phyloP scores from a whole-genome alignment of 306 rosid species.

The Oemleria cerasiformis region DNA sequence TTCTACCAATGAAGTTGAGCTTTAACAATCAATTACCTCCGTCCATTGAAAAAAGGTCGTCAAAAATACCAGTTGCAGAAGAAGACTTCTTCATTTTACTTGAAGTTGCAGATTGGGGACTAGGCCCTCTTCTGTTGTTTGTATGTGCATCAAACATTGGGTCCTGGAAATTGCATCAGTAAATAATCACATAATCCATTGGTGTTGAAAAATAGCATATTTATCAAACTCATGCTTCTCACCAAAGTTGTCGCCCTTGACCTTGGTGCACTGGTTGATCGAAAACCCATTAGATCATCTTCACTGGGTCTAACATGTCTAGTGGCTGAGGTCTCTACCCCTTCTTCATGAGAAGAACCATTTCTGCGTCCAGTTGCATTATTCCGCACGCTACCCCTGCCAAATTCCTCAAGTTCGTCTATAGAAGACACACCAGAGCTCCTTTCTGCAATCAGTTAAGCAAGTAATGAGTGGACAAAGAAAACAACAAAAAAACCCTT shows the following conservation, averaged over 20 bases:
- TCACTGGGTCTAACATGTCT: conserved; percentile 34
- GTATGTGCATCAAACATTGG: conserved; percentile 40
- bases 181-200: conserved; percentile 27
- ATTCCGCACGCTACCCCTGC: conserved; percentile 46
- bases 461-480: conserved; percentile 12
- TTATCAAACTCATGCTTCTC: conserved; percentile 23
- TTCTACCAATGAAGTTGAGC: conserved; percentile 13
- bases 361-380: conserved; percentile 38
- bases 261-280: conserved; percentile 81
- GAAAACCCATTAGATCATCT: conserved; percentile 56
- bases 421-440: conserved; percentile 47
- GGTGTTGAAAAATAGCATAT: conserved; percentile 16
- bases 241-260: conserved; percentile 65
- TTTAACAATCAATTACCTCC: conserved; percentile 55
- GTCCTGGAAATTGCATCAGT: conserved; percentile 49
- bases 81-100: conserved; percentile 55
- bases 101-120: conserved; percentile 45
- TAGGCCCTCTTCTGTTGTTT: conserved; percentile 33
- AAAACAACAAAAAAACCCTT: neutral
- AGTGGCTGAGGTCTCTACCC: conserved; percentile 27
- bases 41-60: conserved; percentile 65
- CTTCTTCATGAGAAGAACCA: conserved; percentile 25
- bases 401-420: conserved; percentile 85
- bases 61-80: conserved; percentile 38
- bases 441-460: conserved; percentile 42